A percentile compares a stretch with the other conserved stretches of the same genome.
phyloP scores from a whole-genome alignment of 108 stramenopile species.

The Cyclotella choctawhatcheeana region DNA sequence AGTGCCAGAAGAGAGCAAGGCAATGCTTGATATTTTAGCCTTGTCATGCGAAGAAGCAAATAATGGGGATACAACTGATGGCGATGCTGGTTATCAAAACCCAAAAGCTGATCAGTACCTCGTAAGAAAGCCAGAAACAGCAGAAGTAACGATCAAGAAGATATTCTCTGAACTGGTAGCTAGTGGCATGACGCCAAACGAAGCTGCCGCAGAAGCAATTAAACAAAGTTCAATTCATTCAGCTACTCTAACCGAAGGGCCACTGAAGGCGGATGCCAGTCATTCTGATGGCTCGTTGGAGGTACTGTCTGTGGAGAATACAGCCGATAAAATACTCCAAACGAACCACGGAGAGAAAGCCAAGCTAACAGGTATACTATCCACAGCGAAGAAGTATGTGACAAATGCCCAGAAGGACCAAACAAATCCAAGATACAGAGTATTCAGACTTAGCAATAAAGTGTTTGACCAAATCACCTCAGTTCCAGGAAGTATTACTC shows the following conservation, averaged over 20 bases:
- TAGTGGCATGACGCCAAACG: slow-evolving; percentile 55
- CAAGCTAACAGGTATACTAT: slow-evolving; percentile 21
- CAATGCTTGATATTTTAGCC: slow-evolving; percentile 71
- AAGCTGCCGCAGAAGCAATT: slow-evolving; percentile 63
- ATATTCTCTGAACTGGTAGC: slow-evolving; percentile 54
- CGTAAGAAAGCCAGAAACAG: slow-evolving; percentile 39
- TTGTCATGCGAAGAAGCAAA: slow-evolving; percentile 66
- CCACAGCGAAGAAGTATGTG: slow-evolving; percentile 68
- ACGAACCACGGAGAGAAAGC: slow-evolving; percentile 37
- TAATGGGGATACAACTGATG: neutral
- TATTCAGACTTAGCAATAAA: slow-evolving; percentile 71
- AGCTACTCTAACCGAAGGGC: neutral
- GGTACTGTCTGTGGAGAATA: slow-evolving; percentile 15
- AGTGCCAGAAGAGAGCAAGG: slow-evolving; percentile 61
- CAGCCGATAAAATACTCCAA: slow-evolving; percentile 24
- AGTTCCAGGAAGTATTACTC: slow-evolving; percentile 53
- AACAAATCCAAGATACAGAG: slow-evolving; percentile 67
- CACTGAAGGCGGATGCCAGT: slow-evolving; percentile 21
- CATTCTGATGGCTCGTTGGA: neutral
- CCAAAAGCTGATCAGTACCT: slow-evolving; percentile 37
- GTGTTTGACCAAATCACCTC: slow-evolving; percentile 74
- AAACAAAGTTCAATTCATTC: slow-evolving; percentile 31
- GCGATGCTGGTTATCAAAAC: slow-evolving; percentile 6
- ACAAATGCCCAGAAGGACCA: slow-evolving; percentile 64
- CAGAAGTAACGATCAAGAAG: slow-evolving; percentile 53